Evolutionary conservation across 257 asterid genomes (phyloP).

Genomic region (Nicotiana attenuata): DNA sequence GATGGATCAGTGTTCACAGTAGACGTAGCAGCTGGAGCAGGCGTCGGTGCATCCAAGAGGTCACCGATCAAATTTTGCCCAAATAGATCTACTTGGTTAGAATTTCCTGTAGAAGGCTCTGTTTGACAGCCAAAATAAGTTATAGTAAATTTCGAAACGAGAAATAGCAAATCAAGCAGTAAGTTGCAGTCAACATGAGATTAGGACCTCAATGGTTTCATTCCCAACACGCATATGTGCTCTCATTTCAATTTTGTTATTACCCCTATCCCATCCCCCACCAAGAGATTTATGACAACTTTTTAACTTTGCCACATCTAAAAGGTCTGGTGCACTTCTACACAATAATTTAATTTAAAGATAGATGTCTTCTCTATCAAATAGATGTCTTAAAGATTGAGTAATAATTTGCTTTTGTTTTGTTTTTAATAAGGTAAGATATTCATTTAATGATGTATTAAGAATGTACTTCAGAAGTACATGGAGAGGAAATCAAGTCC

Average conservation of each 20-base stretch:
- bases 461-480: too few relatives aligned
- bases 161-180: constrained; percentile 1
- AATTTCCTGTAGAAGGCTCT: constrained; percentile 59
- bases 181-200: background rate
- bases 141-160: background rate
- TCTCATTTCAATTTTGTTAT: background rate
- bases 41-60: constrained; percentile 59
- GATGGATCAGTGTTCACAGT: constrained; percentile 36
- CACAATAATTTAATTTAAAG: background rate
- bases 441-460: too few relatives aligned
- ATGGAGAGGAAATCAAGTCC: too few relatives aligned
- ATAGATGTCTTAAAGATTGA: background rate
- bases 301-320: background rate
- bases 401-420: background rate
- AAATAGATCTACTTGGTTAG: constrained; percentile 72
- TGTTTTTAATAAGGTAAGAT: too few relatives aligned
- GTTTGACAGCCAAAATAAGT: constrained; percentile 18
- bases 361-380: background rate
- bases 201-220: constrained; percentile 1
- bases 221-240: background rate
- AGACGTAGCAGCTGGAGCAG: constrained; percentile 39
- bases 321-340: background rate
- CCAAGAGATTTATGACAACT: background rate
- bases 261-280: background rate
- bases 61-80: constrained; percentile 64